phyloP scores from a whole-genome alignment of 2,329 filamentous ascomycete genomes.

The Apiospora saccharicola region DNA sequence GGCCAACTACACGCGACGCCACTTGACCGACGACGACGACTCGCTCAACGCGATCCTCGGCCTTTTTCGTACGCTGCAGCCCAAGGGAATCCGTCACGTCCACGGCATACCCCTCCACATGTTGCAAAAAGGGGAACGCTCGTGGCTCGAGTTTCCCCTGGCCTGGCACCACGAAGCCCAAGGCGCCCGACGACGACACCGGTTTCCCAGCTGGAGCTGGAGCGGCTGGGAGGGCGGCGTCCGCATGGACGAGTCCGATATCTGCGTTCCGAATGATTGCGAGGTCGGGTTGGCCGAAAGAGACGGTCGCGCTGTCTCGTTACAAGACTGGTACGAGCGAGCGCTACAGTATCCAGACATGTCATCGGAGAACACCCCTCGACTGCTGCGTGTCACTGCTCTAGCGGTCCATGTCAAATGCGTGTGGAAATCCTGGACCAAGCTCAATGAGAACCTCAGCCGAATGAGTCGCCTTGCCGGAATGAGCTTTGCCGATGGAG shows the following conservation, averaged over 20 bases:
- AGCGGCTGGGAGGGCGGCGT: constrained; percentile 6
- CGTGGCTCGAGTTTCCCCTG: not conserved
- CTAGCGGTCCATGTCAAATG: not conserved
- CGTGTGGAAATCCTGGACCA: not conserved
- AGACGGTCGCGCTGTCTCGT: not conserved
- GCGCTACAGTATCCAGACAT: not conserved
- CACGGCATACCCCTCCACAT: not conserved
- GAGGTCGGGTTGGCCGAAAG: not conserved
- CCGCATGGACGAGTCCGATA: not conserved
- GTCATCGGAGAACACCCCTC: not conserved
- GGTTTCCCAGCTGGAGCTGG: constrained; percentile 16
- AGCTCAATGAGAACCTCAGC: not conserved
- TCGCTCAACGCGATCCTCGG: constrained; percentile 16
- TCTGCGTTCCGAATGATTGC: constrained; percentile 4
- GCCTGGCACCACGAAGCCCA: constrained; percentile 12
- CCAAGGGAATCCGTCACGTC: not conserved
- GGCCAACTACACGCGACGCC: constrained; percentile 2
- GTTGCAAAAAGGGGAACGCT: not conserved
- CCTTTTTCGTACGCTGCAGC: constrained; percentile 2
- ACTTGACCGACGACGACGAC: not conserved
- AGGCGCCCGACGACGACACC: not conserved
- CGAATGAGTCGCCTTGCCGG: not conserved
- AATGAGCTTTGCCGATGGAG: not conserved
- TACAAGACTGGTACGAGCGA: not conserved
- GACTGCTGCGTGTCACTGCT: not conserved